Conservation (phyloP, 2,329 filamentous ascomycete species). For the Botrytis elliptica region DNA sequence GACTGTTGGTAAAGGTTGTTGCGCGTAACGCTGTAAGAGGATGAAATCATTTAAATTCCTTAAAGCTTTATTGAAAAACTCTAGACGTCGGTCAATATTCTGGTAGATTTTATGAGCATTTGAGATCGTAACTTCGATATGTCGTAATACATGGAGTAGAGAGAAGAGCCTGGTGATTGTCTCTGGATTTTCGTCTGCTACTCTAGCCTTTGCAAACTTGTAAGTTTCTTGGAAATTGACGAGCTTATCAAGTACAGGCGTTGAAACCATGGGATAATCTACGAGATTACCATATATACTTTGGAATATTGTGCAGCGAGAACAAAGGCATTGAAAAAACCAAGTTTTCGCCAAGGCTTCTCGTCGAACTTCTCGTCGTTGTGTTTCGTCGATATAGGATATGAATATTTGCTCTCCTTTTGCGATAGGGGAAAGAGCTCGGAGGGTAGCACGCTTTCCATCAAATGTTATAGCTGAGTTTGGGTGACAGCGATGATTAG, state of each 20-base stretch:
- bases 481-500: constrained; percentile 62
- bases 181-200: constrained; percentile 5
- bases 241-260: background rate
- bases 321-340: constrained; percentile 19
- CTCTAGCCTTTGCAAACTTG: constrained; percentile 1
- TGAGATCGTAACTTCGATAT: background rate
- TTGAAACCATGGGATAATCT: background rate
- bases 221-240: background rate
- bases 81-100: constrained; percentile 11
- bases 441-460: constrained; percentile 51
- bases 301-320: background rate
- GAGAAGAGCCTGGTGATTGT: constrained; percentile 14
- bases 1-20: constrained; percentile 38
- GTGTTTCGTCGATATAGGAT: constrained; percentile 56
- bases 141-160: constrained; percentile 13
- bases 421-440: constrained; percentile 50
- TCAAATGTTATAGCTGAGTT: constrained; percentile 58
- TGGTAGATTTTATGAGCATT: background rate
- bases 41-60: constrained; percentile 17
- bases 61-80: background rate
- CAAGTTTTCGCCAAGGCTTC: constrained; percentile 11
- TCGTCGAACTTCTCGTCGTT: constrained; percentile 20
- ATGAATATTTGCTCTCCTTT: constrained; percentile 58
- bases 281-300: background rate
- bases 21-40: constrained; percentile 17